phyloP scores from a whole-genome alignment of 495 filamentous ascomycete species.

The Penicillium dipodomyicola region DNA sequence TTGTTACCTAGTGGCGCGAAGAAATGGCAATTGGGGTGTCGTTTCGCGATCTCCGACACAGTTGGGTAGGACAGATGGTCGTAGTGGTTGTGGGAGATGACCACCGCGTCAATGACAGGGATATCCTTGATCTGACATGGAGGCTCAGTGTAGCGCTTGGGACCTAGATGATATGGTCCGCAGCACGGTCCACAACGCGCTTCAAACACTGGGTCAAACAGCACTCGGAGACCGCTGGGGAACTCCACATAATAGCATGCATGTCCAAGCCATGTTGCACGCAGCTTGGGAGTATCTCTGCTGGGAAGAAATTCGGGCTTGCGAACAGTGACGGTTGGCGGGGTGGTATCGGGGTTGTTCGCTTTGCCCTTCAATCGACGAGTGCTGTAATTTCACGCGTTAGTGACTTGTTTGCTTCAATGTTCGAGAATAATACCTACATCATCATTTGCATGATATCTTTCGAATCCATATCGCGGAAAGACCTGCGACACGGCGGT shows the following conservation, averaged over 20 bases:
- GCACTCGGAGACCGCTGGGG: conserved; percentile 78
- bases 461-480: conserved; percentile 23
- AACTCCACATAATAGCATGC: conserved; percentile 95
- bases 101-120: conserved; percentile 79
- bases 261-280: conserved; percentile 96
- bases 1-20: conserved; percentile 88
- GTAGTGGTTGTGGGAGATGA: conserved; percentile 93
- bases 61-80: conserved; percentile 83
- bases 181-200: conserved; percentile 84
- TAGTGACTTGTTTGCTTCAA: neutral
- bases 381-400: neutral
- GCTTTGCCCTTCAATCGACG: conserved; percentile 56
- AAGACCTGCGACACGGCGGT: conserved; percentile 31
- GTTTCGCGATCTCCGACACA: conserved; percentile 64
- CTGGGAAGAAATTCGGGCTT: conserved; percentile 67
- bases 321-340: conserved; percentile 64
- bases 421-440: conserved; percentile 16
- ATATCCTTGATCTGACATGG: conserved; percentile 79
- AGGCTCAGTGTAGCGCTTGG: conserved; percentile 76
- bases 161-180: conserved; percentile 68
- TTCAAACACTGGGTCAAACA: conserved; percentile 96
- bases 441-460: conserved; percentile 19
- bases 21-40: conserved; percentile 79
- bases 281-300: conserved; percentile 58
- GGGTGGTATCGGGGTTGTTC: conserved; percentile 61